Percentiles rank a stretch among this genome's conserved stretches.
Conservation (phyloP, 1,284 basidiomycete genomes). For the Sporisorium iseilematis-ciliati region DNA sequence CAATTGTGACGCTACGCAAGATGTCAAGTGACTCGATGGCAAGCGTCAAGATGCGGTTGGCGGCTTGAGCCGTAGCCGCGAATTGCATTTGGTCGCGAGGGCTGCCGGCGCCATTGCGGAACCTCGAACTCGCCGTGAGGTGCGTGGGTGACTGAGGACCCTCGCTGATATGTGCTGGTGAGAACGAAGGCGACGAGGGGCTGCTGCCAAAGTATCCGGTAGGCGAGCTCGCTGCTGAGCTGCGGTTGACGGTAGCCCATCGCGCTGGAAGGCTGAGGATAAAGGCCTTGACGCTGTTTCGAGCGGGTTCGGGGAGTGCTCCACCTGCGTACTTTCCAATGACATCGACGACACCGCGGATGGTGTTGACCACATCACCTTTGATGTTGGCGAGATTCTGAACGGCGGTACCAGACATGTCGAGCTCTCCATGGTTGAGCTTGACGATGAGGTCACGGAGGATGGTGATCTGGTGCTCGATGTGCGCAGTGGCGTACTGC, state of each 20-base stretch:
- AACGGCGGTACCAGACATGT: slow-evolving; percentile 50
- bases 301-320: slow-evolving; percentile 85
- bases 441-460: slow-evolving; percentile 73
- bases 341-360: slow-evolving; percentile 88
- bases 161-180: slow-evolving; percentile 51
- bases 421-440: slow-evolving; percentile 62
- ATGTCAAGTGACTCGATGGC: slow-evolving; percentile 92
- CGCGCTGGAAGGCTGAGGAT: slow-evolving; percentile 84
- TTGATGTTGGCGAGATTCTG: slow-evolving; percentile 77
- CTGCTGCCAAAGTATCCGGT: slow-evolving; percentile 57
- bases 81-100: slow-evolving; percentile 51
- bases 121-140: slow-evolving; percentile 31
- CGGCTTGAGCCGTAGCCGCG: slow-evolving; percentile 73
- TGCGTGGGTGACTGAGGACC: slow-evolving; percentile 42
- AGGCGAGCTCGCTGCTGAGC: slow-evolving; percentile 34
- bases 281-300: slow-evolving; percentile 80
- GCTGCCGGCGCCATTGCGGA: slow-evolving; percentile 29
- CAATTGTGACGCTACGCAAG: slow-evolving; percentile 85
- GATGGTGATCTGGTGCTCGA: slow-evolving; percentile 86
- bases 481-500: slow-evolving; percentile 86
- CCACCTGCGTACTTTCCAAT: slow-evolving; percentile 86
- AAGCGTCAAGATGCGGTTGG: slow-evolving; percentile 83
- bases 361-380: slow-evolving; percentile 84
- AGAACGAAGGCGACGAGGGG: slow-evolving; percentile 61
- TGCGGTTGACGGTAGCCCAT: slow-evolving; percentile 75